Percentiles rank a stretch among this genome's conserved stretches.
Evolutionary conservation across 345 rosid species (phyloP).

Genomic region (Moricandia moricandioides): DNA sequence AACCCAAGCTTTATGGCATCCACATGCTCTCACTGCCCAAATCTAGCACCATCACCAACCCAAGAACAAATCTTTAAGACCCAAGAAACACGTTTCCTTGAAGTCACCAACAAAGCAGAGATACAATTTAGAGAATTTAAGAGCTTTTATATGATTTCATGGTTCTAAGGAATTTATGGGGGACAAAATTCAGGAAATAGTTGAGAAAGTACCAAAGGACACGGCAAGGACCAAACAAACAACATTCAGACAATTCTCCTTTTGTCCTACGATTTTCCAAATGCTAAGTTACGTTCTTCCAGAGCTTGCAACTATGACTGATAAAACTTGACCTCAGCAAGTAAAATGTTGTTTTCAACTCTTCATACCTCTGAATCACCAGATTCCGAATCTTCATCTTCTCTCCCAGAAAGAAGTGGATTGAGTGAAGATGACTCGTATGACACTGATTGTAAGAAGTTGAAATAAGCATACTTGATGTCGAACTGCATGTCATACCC

Average conservation of each 20-base stretch:
- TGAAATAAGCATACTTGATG: slow-evolving; percentile 82
- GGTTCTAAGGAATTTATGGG: neutral
- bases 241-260: neutral
- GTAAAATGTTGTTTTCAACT: neutral
- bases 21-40: slow-evolving; percentile 49
- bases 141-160: neutral
- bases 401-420: slow-evolving; percentile 23
- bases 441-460: slow-evolving; percentile 66
- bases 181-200: slow-evolving; percentile 9
- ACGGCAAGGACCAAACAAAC: neutral
- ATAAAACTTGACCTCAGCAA: slow-evolving; percentile 9
- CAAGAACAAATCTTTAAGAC: neutral
- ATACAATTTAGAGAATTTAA: neutral
- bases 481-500: slow-evolving; percentile 97
- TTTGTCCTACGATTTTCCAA: neutral
- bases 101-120: neutral
- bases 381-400: slow-evolving; percentile 23
- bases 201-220: slow-evolving; percentile 3
- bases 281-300: neutral
- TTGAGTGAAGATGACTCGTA: slow-evolving; percentile 28
- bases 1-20: slow-evolving; percentile 47
- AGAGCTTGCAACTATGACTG: neutral
- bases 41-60: slow-evolving; percentile 35
- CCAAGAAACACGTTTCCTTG: neutral
- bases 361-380: slow-evolving; percentile 28